Conservation (phyloP, 1,139 yeast species). For the Candida pseudoviswanathii region DNA sequence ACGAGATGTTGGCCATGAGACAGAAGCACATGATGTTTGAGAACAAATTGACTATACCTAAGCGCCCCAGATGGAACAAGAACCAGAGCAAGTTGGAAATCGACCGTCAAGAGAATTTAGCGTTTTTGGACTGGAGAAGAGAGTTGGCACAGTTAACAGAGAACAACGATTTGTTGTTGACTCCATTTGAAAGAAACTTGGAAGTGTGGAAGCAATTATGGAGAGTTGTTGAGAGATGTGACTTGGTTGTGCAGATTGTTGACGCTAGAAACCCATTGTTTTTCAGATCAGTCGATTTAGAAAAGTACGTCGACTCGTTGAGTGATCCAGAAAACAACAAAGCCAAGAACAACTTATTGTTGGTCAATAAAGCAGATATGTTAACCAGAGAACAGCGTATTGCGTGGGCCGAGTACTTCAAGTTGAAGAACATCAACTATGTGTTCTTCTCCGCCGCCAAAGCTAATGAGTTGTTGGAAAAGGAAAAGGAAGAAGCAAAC, state of each 20-base stretch:
- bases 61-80: conserved; percentile 86
- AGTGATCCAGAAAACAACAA: conserved; percentile 49
- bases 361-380: conserved; percentile 94
- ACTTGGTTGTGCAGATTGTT: conserved; percentile 93
- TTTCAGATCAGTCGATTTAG: conserved; percentile 89
- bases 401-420: conserved; percentile 86
- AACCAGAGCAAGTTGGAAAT: conserved; percentile 74
- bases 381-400: conserved; percentile 75
- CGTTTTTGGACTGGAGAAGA: conserved; percentile 94
- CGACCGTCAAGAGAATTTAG: conserved; percentile 85
- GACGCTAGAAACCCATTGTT: conserved; percentile 95
- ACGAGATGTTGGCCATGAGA: conserved; percentile 65
- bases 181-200: conserved; percentile 96
- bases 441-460: conserved; percentile 92
- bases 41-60: conserved; percentile 86
- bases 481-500: conserved; percentile 55
- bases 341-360: conserved; percentile 71
- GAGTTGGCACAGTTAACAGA: conserved; percentile 84
- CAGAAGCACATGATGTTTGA: conserved; percentile 73
- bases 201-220: conserved; percentile 99
- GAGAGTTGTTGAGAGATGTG: conserved; percentile 97
- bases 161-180: conserved; percentile 75
- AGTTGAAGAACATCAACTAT: conserved; percentile 66
- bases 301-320: conserved; percentile 74
- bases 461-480: conserved; percentile 72